These are phyloP conservation scores for Metarhizium album DNA, from an alignment of 2,329 filamentous ascomycete species.

Conservation along the genomic window DNA sequence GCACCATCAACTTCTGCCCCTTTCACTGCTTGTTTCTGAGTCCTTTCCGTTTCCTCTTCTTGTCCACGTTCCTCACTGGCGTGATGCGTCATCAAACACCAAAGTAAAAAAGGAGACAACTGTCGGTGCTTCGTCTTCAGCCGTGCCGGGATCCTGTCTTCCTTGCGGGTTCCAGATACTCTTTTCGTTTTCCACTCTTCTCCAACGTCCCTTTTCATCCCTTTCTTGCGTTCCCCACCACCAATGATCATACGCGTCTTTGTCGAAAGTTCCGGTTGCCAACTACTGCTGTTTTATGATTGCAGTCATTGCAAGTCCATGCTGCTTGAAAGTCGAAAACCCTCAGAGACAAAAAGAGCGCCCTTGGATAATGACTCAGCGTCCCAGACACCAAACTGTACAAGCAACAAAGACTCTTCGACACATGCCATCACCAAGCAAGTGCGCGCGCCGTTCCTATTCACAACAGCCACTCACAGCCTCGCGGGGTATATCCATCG, in stretches of 20 bases:
- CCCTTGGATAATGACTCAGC: neutral
- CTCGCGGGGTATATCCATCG: conserved; percentile 32
- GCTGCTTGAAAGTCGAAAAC: neutral
- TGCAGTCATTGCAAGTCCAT: neutral
- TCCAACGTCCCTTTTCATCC: conserved; percentile 14
- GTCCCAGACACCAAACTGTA: neutral
- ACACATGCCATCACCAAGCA: neutral
- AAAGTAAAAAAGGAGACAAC: neutral
- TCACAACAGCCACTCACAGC: conserved; percentile 24
- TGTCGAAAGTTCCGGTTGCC: conserved; percentile 2
- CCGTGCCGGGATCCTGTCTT: conserved; percentile 8
- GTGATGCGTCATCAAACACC: neutral
- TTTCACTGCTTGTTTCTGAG: conserved; percentile 4
- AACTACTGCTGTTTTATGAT: conserved; percentile 4
- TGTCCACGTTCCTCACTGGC: neutral
- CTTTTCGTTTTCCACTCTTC: conserved; percentile 17
- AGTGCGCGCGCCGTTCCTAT: conserved; percentile 12
- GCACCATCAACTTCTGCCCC: neutral
- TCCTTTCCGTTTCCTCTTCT: conserved; percentile 3
- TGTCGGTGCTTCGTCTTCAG: neutral
- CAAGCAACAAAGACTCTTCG: neutral
- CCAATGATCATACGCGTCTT: conserved; percentile 10
- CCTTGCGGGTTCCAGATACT: conserved; percentile 8
- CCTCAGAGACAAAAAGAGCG: neutral
- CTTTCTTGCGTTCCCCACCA: conserved; percentile 18